Evolutionary conservation across 176 grass and related monocot species (phyloP).

Genomic region (Tuctoria greenei): DNA sequence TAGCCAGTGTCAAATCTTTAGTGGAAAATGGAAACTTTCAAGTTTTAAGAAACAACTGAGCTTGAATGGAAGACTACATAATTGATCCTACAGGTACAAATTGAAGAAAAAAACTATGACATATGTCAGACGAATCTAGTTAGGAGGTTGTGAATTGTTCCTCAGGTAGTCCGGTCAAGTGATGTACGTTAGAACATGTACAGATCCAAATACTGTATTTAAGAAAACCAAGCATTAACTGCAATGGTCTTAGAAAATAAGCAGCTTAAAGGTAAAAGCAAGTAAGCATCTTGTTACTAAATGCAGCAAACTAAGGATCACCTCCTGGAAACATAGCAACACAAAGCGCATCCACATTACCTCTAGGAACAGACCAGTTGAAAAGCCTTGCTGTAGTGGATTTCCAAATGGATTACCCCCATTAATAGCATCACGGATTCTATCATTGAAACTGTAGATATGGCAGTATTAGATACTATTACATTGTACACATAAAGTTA

Average conservation of each 20-base stretch:
- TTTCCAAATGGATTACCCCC: conserved; percentile 88
- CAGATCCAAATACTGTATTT: conserved; percentile 19
- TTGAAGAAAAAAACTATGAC: not conserved
- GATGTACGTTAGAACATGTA: conserved; percentile 4
- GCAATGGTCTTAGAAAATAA: not conserved
- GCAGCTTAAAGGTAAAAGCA: not conserved
- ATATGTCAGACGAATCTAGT: not conserved
- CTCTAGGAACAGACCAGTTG: conserved; percentile 79
- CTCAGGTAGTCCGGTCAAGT: conserved; percentile 6
- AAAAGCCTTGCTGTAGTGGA: conserved; percentile 89
- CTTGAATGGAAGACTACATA: too few species aligned
- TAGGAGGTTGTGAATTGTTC: not conserved
- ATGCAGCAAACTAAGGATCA: not conserved
- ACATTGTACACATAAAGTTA: not conserved
- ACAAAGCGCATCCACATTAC: conserved; percentile 36
- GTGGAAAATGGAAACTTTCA: not conserved
- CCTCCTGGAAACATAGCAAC: not conserved
- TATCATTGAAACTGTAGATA: conserved; percentile 85
- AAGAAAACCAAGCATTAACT: conserved; percentile 3
- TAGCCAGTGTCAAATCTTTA: not conserved
- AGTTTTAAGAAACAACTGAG: conserved; percentile 1
- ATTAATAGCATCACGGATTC: conserved; percentile 87
- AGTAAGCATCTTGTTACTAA: conserved; percentile 18
- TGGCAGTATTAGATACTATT: not conserved
- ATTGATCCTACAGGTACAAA: too few species aligned